These are phyloP conservation scores for Atalantia buxifolia DNA, from an alignment of 345 rosid genomes.

Conservation along the genomic window DNA sequence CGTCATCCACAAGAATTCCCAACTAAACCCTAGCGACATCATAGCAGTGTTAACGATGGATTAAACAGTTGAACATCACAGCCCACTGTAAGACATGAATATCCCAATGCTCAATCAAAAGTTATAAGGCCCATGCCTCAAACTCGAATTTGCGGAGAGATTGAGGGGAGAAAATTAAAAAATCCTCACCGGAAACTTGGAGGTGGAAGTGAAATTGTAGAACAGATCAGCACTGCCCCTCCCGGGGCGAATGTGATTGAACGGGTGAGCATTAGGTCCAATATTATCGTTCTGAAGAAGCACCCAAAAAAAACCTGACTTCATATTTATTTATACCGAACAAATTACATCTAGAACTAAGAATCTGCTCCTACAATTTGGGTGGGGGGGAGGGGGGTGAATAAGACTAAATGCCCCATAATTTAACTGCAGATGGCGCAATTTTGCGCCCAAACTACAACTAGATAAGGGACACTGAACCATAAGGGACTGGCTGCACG, in stretches of 20 bases:
- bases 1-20: too few relatives aligned
- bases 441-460: conserved; percentile 1
- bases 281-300: neutral
- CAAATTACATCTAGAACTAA: conserved; percentile 1
- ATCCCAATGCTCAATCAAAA: neutral
- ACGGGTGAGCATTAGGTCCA: neutral
- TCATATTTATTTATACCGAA: conserved; percentile 1
- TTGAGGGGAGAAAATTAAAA: too few relatives aligned
- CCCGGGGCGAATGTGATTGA: too few relatives aligned
- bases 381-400: too few relatives aligned
- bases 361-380: neutral
- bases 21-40: too few relatives aligned
- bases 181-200: too few relatives aligned
- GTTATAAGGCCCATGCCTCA: neutral
- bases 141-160: neutral
- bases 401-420: neutral
- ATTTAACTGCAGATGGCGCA: neutral
- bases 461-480: neutral
- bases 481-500: neutral
- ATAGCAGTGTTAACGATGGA: too few relatives aligned
- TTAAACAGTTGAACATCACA: too few relatives aligned
- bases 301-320: neutral
- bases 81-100: neutral
- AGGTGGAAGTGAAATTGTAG: too few relatives aligned
- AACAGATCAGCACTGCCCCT: too few relatives aligned